A percentile compares a stretch with the other conserved stretches of the same genome.
Evolutionary conservation across 371 early-diverging fungal genomes (phyloP).

Genomic region (Circinella minor): DNA sequence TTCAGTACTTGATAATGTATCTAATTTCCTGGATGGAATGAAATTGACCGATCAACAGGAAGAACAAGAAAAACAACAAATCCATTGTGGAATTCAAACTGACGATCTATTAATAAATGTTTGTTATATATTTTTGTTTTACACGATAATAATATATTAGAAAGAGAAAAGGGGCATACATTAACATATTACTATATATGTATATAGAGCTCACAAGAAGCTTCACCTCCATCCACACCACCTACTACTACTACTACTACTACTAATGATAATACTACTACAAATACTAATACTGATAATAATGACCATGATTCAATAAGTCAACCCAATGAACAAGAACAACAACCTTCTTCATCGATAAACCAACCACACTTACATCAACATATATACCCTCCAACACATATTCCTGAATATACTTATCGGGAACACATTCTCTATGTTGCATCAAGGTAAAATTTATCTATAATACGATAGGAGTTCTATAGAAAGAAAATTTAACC

Average conservation of each 20-base stretch:
- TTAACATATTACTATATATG: too few species aligned
- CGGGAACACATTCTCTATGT: constrained; percentile 1
- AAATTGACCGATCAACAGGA: neutral
- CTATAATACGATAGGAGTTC: neutral
- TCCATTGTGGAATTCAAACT: neutral
- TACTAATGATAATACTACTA: neutral
- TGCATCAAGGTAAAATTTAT: constrained; percentile 18
- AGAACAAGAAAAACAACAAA: neutral
- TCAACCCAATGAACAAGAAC: neutral
- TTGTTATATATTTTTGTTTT: neutral
- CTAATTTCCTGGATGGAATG: neutral
- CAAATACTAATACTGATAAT: neutral
- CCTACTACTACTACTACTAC: neutral
- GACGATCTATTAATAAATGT: neutral
- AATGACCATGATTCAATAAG: neutral
- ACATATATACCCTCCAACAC: constrained; percentile 17
- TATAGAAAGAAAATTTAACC: neutral
- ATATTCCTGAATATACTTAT: constrained; percentile 2
- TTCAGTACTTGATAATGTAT: constrained; percentile 1
- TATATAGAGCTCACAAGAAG: neutral
- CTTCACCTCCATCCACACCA: constrained; percentile 5
- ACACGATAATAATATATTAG: too few species aligned
- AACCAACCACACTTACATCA: constrained; percentile 13
- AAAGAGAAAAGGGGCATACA: too few species aligned
- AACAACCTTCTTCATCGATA: neutral